A percentile compares a stretch with the other conserved stretches of the same genome.
Conservation (phyloP, 1,139 yeast genomes). For the Candida tetrigidarum region DNA sequence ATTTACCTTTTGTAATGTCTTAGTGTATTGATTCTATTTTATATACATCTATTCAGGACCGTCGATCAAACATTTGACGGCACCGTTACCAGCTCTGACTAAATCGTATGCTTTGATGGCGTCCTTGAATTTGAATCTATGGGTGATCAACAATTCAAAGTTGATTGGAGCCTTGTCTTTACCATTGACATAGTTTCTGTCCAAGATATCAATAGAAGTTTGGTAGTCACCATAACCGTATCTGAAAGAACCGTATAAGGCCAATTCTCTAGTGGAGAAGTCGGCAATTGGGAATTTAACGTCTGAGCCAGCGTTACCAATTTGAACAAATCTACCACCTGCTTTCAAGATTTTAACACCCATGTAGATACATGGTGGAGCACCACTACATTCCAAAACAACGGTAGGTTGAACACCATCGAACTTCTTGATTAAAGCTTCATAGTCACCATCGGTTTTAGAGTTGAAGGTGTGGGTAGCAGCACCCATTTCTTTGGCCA, state of each 20-base stretch:
- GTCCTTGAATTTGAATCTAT: slow-evolving; percentile 71
- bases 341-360: slow-evolving; percentile 61
- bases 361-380: slow-evolving; percentile 66
- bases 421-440: slow-evolving; percentile 40
- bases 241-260: slow-evolving; percentile 78
- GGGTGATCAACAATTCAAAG: slow-evolving; percentile 69
- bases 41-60: slow-evolving; percentile 35
- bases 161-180: slow-evolving; percentile 52
- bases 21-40: no score
- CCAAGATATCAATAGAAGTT: slow-evolving; percentile 70
- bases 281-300: slow-evolving; percentile 77
- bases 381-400: slow-evolving; percentile 76
- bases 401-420: slow-evolving; percentile 56
- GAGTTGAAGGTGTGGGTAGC: slow-evolving; percentile 69
- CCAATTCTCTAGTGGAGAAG: slow-evolving; percentile 70
- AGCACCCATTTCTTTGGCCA: slow-evolving; percentile 59
- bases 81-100: slow-evolving; percentile 52
- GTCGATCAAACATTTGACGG: slow-evolving; percentile 50
- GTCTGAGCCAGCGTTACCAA: slow-evolving; percentile 73
- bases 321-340: slow-evolving; percentile 74
- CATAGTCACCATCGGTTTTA: slow-evolving; percentile 37
- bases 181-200: slow-evolving; percentile 60
- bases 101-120: slow-evolving; percentile 83
- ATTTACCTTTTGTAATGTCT: no score
- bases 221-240: slow-evolving; percentile 81